These are phyloP conservation scores for Yamadazyma kitorensis DNA, from an alignment of 805 yeast species.

Conservation along the genomic window DNA sequence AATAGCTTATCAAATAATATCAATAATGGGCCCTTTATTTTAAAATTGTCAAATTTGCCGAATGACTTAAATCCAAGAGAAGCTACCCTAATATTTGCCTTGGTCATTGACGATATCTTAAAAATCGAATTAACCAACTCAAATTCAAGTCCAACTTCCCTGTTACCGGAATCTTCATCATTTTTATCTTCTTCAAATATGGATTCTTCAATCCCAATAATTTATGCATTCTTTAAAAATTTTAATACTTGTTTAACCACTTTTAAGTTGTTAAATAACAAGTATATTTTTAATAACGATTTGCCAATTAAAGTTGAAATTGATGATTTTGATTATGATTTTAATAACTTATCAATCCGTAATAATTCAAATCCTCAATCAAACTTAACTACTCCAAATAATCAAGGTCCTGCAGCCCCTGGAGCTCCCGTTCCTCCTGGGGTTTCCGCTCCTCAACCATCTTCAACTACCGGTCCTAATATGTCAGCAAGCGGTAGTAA, in stretches of 20 bases:
- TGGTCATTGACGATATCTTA: constrained; percentile 59
- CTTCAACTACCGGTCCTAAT: constrained; percentile 11
- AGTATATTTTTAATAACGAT: constrained; percentile 36
- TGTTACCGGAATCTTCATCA: constrained; percentile 29
- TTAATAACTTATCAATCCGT: constrained; percentile 10
- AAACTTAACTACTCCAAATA: neutral
- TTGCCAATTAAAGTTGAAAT: constrained; percentile 32
- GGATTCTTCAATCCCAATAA: too few species aligned
- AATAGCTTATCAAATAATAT: too few species aligned
- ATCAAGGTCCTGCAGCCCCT: neutral
- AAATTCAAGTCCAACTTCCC: constrained; percentile 11
- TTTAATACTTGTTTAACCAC: constrained; percentile 40
- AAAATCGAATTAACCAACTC: constrained; percentile 45
- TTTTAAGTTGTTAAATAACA: constrained; percentile 38
- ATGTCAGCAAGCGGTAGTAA: too few species aligned
- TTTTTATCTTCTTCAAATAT: constrained; percentile 29
- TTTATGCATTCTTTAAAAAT: constrained; percentile 36
- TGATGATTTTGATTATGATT: constrained; percentile 12
- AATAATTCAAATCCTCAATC: constrained; percentile 6
- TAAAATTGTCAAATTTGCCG: constrained; percentile 54
- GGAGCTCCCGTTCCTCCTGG: constrained; percentile 5
- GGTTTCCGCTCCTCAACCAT: constrained; percentile 1
- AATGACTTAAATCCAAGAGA: constrained; percentile 63
- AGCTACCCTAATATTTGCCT: constrained; percentile 62
- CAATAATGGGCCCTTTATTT: constrained; percentile 14